These are phyloP conservation scores for Fonsecaea monophora DNA, from an alignment of 2,329 filamentous ascomycete species.

Conservation along the genomic window DNA sequence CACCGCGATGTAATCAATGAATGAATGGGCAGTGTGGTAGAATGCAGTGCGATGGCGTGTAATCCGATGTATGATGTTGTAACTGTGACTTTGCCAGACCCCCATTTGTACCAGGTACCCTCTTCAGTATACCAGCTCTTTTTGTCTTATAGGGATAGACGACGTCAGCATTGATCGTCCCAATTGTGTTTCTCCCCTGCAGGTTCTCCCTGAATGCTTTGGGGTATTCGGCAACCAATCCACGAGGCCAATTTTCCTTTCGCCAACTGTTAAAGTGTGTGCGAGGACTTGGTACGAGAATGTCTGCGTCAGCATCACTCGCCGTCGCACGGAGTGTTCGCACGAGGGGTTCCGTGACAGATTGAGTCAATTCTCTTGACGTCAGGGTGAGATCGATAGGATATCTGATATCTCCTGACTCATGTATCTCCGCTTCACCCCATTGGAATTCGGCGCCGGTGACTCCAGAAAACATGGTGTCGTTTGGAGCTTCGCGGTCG, in stretches of 20 bases:
- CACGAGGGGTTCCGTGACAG: slow-evolving; percentile 13
- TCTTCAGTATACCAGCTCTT: background rate
- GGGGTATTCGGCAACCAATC: background rate
- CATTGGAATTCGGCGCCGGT: too few relatives aligned
- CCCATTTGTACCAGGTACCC: background rate
- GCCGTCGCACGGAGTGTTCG: slow-evolving; percentile 5
- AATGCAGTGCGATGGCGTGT: too few relatives aligned
- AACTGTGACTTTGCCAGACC: slow-evolving; percentile 6
- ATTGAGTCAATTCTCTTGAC: background rate
- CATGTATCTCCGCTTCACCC: too few relatives aligned
- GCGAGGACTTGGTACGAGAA: background rate
- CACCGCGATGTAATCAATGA: too few relatives aligned
- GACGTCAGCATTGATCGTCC: background rate
- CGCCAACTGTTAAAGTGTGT: background rate
- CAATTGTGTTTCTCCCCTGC: background rate
- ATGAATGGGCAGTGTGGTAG: too few relatives aligned
- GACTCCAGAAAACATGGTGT: too few relatives aligned
- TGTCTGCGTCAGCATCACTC: background rate
- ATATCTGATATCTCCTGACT: too few relatives aligned
- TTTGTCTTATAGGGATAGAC: background rate
- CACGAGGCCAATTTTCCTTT: slow-evolving; percentile 4
- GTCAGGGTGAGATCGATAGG: too few relatives aligned
- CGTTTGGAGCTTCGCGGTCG: too few relatives aligned
- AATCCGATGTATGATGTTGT: background rate
- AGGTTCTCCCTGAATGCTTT: background rate